Percentiles rank a stretch among this genome's conserved stretches.
phyloP scores from a whole-genome alignment of 371 early-diverging fungal genomes.

The Syncephalastrum monosporum region DNA sequence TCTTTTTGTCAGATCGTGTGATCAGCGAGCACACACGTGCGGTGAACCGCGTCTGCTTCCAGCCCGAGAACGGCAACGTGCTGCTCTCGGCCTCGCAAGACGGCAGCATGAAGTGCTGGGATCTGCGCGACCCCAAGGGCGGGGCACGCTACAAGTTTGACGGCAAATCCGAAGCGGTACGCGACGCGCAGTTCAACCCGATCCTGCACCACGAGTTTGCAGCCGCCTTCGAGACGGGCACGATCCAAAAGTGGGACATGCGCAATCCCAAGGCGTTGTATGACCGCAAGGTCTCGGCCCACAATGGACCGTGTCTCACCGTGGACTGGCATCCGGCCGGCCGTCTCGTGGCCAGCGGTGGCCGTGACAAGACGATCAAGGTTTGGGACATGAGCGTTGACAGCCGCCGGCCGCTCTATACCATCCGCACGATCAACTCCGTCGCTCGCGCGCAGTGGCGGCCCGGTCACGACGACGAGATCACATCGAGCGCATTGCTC shows the following conservation, averaged over 20 bases:
- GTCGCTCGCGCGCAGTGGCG: slow-evolving; percentile 82
- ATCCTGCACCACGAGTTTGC: slow-evolving; percentile 63
- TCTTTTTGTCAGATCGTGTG: slow-evolving; percentile 50
- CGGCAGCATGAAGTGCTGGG: slow-evolving; percentile 81
- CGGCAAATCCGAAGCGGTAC: slow-evolving; percentile 79
- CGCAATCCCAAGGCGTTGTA: slow-evolving; percentile 59
- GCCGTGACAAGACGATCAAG: slow-evolving; percentile 83
- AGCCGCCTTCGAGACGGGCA: slow-evolving; percentile 88
- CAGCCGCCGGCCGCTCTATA: slow-evolving; percentile 57
- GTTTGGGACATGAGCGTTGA: slow-evolving; percentile 84
- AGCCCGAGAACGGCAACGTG: slow-evolving; percentile 65
- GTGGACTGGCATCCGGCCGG: slow-evolving; percentile 87
- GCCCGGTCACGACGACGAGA: slow-evolving; percentile 66
- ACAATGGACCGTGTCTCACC: slow-evolving; percentile 75
- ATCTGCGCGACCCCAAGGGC: slow-evolving; percentile 63
- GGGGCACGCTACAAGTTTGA: slow-evolving; percentile 62
- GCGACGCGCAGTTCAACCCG: slow-evolving; percentile 86
- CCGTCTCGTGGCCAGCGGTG: slow-evolving; percentile 75
- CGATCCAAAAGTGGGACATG: slow-evolving; percentile 87
- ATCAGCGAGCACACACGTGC: slow-evolving; percentile 79
- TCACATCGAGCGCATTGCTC: slow-evolving; percentile 72
- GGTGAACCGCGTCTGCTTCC: slow-evolving; percentile 80
- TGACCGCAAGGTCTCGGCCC: slow-evolving; percentile 75
- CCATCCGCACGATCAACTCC: slow-evolving; percentile 72
- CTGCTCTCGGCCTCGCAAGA: slow-evolving; percentile 84